These are phyloP conservation scores for Crithidia acanthocephali DNA, from an alignment of 208 protist species.

Conservation along the genomic window DNA sequence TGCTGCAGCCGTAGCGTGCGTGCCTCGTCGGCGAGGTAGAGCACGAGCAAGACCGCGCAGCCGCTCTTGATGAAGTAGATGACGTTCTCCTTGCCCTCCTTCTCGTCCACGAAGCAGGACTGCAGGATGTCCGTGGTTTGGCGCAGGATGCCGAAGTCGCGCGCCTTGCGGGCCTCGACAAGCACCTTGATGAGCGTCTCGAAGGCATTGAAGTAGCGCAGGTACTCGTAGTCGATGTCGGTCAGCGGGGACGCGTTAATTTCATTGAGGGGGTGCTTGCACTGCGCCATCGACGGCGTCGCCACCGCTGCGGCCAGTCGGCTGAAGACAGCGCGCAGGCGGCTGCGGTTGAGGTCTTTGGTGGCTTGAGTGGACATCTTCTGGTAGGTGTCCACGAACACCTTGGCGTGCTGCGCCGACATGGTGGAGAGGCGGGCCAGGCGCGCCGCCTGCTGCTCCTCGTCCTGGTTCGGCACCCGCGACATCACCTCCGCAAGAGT, in stretches of 20 bases:
- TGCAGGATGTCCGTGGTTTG: constrained; percentile 47
- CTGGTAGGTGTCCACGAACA: constrained; percentile 83
- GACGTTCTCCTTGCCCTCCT: constrained; percentile 62
- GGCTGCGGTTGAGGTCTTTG: constrained; percentile 82
- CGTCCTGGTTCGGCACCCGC: constrained; percentile 49
- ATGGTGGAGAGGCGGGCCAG: constrained; percentile 47
- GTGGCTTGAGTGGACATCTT: constrained; percentile 53
- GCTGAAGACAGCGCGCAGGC: constrained; percentile 60
- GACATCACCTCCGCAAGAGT: constrained; percentile 60
- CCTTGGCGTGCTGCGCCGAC: constrained; percentile 57
- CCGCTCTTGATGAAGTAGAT: constrained; percentile 72
- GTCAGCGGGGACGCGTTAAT: constrained; percentile 42
- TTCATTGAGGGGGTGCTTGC: constrained; percentile 70
- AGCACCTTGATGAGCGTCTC: constrained; percentile 61
- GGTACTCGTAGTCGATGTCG: constrained; percentile 76
- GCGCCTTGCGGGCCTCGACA: constrained; percentile 59
- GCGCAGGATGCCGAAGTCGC: constrained; percentile 49
- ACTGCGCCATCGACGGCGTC: constrained; percentile 42
- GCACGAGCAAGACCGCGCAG: constrained; percentile 42
- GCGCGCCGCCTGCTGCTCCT: constrained; percentile 61
- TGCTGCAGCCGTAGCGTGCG: constrained; percentile 42
- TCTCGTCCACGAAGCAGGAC: constrained; percentile 52
- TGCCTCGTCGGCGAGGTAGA: constrained; percentile 70
- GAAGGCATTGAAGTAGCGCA: constrained; percentile 84
- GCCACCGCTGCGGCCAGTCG: constrained; percentile 44